phyloP scores from a whole-genome alignment of 352 stramenopile species.

The Phytophthora pisi region DNA sequence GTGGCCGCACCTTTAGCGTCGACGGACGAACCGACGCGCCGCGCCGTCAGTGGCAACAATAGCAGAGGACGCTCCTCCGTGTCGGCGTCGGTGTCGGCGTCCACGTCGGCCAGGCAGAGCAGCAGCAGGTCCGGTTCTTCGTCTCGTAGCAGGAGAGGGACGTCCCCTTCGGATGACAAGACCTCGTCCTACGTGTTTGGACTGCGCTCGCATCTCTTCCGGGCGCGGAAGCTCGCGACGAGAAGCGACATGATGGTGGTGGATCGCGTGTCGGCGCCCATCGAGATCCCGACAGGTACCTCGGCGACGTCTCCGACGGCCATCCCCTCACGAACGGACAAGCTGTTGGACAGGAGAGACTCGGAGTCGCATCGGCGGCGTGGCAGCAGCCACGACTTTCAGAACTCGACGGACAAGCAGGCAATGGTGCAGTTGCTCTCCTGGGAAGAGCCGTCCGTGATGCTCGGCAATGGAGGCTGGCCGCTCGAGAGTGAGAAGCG shows the following conservation, averaged over 20 bases:
- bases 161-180: conserved; percentile 30
- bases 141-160: conserved; percentile 14
- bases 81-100: conserved; percentile 5
- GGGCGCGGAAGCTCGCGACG: conserved; percentile 26
- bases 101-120: conserved; percentile 19
- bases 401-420: conserved; percentile 29
- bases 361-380: conserved; percentile 19
- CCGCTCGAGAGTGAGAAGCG: conserved; percentile 39
- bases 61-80: conserved; percentile 15
- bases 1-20: conserved; percentile 2
- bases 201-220: conserved; percentile 42
- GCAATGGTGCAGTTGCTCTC: conserved; percentile 52
- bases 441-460: conserved; percentile 68
- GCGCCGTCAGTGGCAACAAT: conserved; percentile 19
- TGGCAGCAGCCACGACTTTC: conserved; percentile 27
- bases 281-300: conserved; percentile 57
- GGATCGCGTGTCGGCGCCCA: conserved; percentile 60
- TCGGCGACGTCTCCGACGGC: conserved; percentile 12
- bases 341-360: conserved; percentile 23
- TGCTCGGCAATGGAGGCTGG: conserved; percentile 36
- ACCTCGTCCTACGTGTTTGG: conserved; percentile 35
- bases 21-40: conserved; percentile 8
- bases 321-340: conserved; percentile 22
- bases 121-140: conserved; percentile 27
- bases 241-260: conserved; percentile 33